Evolutionary conservation across 148 eudicot genomes (phyloP), one percentile per base, ranked within the genome.

Genomic region (Suaeda aralocaspica): DNA sequence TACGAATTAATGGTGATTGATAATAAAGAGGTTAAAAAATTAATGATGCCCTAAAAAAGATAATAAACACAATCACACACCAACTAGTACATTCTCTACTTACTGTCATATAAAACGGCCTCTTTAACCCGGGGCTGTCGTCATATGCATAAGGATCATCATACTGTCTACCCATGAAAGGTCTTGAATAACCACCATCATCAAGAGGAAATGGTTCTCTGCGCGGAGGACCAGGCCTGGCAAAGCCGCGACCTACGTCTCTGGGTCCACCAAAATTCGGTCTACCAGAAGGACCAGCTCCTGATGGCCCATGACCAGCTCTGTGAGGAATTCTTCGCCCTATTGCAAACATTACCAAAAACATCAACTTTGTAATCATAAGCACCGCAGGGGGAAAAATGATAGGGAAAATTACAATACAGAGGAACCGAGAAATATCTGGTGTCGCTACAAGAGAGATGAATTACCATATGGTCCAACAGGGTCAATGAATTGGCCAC

Each of bases 21-120:
- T n/a, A n/a, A n/a, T n/a, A 48, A 29, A 67, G 28, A 49, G 34
- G 15, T 15, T 9, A 51, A 39, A 28, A 0, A 28, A 22, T 39
- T 8, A 4, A 25, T 42, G 30, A 58, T 65, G n/a, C 28, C 49
- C 19, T 31, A 62, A 2, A 62, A 9, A 48, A 68, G 48, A 53
- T 58, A 73, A 30, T 66, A 69, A 68, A 24, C 62, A 21, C 26
- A 39, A 42, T 45, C 22, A 14, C 46, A 33, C 19, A 66, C 14
- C 14, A 13, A 21, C 49, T 2, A 39, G 51, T n/a, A 34, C 44
- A 57, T 51, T 49, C 22, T 24, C 59, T 58, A 69, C 90, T 85
- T 81, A 91, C 95, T 55, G 78, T 79, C 91, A 82, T 82, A 64
- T 74, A 79, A 66, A 72, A 87, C 33, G 97, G 90, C 5, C 97